Evolutionary conservation across 257 asterid species (phyloP).

Genomic region (Fraxinus americana): DNA sequence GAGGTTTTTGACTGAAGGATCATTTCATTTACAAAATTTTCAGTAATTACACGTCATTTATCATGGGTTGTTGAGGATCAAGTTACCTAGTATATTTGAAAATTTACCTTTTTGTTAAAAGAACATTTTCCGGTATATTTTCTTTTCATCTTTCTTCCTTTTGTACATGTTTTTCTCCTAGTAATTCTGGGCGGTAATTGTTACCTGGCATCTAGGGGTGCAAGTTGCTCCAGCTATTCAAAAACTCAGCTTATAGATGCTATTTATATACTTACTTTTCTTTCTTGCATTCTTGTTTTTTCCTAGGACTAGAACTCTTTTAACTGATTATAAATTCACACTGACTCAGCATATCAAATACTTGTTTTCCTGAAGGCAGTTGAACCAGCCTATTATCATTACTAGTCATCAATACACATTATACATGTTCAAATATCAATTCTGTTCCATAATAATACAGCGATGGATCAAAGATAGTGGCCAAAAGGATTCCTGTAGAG

Average conservation of each 20-base stretch:
- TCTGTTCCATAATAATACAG: not conserved
- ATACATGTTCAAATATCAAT: not conserved
- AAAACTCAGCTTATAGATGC: constrained; percentile 10
- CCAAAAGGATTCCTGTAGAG: not conserved
- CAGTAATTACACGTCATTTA: not conserved
- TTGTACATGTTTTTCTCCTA: not conserved
- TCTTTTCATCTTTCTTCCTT: constrained; percentile 1
- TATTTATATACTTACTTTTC: not conserved
- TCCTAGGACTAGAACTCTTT: not conserved
- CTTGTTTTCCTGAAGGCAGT: constrained; percentile 11
- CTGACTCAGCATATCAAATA: not conserved
- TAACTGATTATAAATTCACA: not conserved
- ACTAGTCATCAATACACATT: not conserved
- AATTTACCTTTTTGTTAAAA: not conserved
- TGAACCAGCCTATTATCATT: not conserved
- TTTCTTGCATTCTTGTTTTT: not conserved
- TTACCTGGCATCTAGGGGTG: not conserved
- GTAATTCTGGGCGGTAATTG: constrained; percentile 7
- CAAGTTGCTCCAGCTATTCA: not conserved
- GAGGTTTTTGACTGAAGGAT: not conserved
- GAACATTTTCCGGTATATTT: not conserved
- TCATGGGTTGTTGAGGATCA: not conserved
- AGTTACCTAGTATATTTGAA: not conserved
- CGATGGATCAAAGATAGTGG: not conserved
- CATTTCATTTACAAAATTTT: no score